Conservation (phyloP, 78 protist genomes). For the Dictyostelium intermedium region DNA sequence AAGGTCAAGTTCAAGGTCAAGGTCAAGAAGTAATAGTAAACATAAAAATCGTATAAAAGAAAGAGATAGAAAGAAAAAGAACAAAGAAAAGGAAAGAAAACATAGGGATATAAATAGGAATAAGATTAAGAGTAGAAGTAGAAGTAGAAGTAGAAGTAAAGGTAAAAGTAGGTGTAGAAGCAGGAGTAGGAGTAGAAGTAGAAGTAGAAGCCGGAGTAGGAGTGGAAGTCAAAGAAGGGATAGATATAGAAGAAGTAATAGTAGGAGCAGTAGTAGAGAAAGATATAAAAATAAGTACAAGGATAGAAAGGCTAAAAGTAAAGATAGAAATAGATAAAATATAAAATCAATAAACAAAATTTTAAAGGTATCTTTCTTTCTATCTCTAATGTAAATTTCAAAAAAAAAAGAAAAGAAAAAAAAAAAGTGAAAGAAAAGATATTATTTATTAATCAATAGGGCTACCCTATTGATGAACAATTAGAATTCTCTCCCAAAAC, state of each 20-base stretch:
- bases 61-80: neutral
- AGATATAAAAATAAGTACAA: neutral
- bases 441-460: too few species aligned
- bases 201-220: neutral
- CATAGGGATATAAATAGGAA: neutral
- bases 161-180: neutral
- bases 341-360: neutral
- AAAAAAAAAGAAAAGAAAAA: too few species aligned
- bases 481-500: too few species aligned
- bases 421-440: too few species aligned
- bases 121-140: neutral
- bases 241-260: neutral
- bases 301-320: neutral
- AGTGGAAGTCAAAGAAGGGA: neutral
- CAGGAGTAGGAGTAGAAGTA: neutral
- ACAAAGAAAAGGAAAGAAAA: slow-evolving; percentile 8
- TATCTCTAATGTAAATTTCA: too few species aligned
- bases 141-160: neutral
- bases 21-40: neutral
- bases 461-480: too few species aligned
- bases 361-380: too few species aligned
- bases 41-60: neutral
- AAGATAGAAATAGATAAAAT: neutral
- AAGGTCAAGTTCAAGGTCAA: neutral
- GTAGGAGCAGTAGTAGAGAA: neutral